A percentile compares a stretch with the other conserved stretches of the same genome.
These are phyloP conservation scores for Symbiodinium pilosum DNA, from an alignment of 73 alveolate genomes.

Conservation along the genomic window DNA sequence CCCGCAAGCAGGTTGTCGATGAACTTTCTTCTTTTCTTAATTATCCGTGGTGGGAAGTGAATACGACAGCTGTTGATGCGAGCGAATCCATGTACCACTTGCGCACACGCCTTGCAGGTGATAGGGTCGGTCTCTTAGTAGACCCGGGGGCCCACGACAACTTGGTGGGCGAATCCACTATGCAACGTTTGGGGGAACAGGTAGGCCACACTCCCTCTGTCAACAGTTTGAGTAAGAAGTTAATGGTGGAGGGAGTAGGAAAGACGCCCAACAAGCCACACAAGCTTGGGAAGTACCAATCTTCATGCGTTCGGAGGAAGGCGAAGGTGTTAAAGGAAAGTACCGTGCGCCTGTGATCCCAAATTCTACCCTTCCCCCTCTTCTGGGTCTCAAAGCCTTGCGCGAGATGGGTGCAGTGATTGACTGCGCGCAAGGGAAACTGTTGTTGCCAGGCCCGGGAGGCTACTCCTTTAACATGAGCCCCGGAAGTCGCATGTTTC, in stretches of 20 bases:
- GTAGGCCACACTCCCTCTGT: not conserved
- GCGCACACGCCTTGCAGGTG: not conserved
- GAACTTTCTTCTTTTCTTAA: not conserved
- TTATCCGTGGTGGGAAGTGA: not conserved
- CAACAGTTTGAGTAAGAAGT: not conserved
- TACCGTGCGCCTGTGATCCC: constrained; percentile 16
- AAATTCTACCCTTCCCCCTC: not conserved
- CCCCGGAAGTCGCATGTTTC: not conserved
- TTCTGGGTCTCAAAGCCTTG: constrained; percentile 11
- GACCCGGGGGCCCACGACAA: not conserved
- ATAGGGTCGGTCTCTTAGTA: not conserved
- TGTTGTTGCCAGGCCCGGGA: constrained; percentile 37
- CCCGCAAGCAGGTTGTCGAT: not conserved
- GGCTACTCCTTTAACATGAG: not conserved
- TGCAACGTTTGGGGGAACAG: not conserved
- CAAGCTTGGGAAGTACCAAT: not conserved
- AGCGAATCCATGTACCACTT: not conserved
- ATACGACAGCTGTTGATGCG: not conserved
- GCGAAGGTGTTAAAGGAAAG: not conserved
- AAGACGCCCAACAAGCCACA: not conserved
- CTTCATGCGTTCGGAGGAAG: not conserved
- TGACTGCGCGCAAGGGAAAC: not conserved
- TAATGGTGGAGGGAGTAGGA: not conserved
- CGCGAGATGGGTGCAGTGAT: not conserved
- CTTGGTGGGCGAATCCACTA: not conserved